Evolutionary conservation across 768 basidiomycete species (phyloP).

Genomic region (Lactifluus pinguis): DNA sequence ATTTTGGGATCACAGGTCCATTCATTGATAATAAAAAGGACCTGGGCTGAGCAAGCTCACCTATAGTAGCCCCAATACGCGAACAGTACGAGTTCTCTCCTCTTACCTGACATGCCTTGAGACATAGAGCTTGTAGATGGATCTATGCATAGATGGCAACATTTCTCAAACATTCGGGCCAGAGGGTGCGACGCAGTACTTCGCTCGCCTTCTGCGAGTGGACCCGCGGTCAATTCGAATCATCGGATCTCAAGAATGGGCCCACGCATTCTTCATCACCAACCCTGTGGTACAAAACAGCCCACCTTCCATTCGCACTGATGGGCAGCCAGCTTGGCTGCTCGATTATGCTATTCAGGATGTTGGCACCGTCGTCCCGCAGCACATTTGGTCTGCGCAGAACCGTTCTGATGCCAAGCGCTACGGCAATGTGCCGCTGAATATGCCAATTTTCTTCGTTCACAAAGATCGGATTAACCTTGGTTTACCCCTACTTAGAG

Average conservation of each 20-base stretch:
- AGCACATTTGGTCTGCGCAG: conserved; percentile 1
- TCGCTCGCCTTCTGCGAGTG: not conserved
- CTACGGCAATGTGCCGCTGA: not conserved
- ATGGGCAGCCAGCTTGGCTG: not conserved
- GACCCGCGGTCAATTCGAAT: not conserved
- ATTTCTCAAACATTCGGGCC: conserved; percentile 5
- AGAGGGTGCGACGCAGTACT: not conserved
- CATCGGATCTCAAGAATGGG: not conserved
- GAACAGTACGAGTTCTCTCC: not conserved
- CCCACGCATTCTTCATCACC: conserved; percentile 2
- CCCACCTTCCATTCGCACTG: not conserved
- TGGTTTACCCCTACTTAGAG: not conserved
- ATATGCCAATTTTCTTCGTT: conserved; percentile 6
- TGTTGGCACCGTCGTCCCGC: conserved; percentile 1
- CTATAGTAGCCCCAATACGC: not conserved
- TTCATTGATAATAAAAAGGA: too few species aligned
- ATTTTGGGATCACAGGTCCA: too few species aligned
- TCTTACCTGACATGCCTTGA: not conserved
- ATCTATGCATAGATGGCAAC: not conserved
- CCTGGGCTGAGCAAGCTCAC: too few species aligned
- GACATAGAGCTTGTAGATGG: not conserved
- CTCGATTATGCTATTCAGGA: not conserved
- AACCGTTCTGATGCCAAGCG: not conserved
- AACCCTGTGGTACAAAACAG: not conserved
- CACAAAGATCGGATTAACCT: not conserved